Evolutionary conservation across 225 moss, liverwort and hornwort species (phyloP).

Genomic region (Polytrichum formosum): DNA sequence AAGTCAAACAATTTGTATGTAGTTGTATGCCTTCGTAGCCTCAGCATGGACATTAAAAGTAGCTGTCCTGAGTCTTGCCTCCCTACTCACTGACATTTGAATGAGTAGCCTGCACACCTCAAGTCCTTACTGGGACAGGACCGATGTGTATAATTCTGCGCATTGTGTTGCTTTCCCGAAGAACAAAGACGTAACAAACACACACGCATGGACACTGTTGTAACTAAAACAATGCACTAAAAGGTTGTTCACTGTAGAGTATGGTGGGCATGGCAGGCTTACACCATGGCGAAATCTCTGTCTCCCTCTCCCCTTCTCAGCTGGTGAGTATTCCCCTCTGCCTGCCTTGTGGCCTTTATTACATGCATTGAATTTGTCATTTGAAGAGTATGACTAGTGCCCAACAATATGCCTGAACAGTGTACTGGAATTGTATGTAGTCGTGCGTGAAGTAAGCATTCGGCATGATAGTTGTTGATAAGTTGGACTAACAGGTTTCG

Average conservation of each 20-base stretch:
- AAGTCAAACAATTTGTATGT: background rate
- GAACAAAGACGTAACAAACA: too few species aligned
- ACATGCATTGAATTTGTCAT: background rate
- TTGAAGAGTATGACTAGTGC: too few species aligned
- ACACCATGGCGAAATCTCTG: conserved; percentile 1
- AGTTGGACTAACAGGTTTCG: conserved; percentile 10
- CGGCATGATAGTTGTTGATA: background rate
- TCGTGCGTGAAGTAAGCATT: background rate
- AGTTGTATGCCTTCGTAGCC: background rate
- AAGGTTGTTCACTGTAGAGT: background rate
- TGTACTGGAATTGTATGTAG: too few species aligned
- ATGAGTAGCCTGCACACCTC: too few species aligned
- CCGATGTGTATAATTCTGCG: too few species aligned
- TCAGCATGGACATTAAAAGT: background rate
- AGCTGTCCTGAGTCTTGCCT: background rate
- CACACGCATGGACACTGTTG: too few species aligned
- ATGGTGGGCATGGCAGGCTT: conserved; percentile 5
- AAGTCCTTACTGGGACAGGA: too few species aligned
- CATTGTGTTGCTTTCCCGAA: too few species aligned
- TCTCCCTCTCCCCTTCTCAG: background rate
- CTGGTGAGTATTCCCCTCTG: background rate
- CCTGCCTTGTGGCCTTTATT: background rate
- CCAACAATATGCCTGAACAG: too few species aligned
- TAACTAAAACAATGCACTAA: too few species aligned
- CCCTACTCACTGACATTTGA: too few species aligned